Evolutionary conservation across 2,329 filamentous ascomycete genomes (phyloP), one percentile per base, ranked within the genome.

Genomic region (Torrubiella hemipterigena): DNA sequence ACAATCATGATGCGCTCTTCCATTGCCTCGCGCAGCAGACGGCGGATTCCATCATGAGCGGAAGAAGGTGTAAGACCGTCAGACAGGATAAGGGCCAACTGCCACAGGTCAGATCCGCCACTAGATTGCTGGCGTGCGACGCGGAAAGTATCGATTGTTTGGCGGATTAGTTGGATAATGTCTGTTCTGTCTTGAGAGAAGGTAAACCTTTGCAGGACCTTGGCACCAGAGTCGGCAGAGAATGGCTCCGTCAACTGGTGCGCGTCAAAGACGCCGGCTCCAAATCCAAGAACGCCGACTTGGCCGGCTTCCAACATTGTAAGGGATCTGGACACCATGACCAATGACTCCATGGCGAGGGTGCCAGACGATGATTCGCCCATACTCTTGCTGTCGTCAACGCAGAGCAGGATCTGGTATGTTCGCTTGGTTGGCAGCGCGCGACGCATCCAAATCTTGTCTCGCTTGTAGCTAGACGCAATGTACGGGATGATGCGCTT

Each of bases 401-500:
- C 85, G 23, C 91, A 93, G 30, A 99, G 79, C 63, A 98, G 77
- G 55, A 98, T 93, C 57, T 99, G 93, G 59, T 98, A 98, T 35
- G 79, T 81, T 24, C 93, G 81, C 59, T 96, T 96, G 22, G 80
- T 89, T 2, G 93, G 93, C 30, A 94, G 77, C 20, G 76, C 80
- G 34, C 93, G 77, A 11, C 93, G 81, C 80, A 98, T 93, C 91
- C 91, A 99, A 58, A 99, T 99, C 67, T 98, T 98, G 71, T 99
- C 91, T 38, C 91, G 83, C 67, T 95, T 96, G 69, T 95, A 98
- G 51, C 82, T 80, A 1, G 87, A 96, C 2, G 93, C 91, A 45
- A 99, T 96, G 61, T 98, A 99, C 0, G 93, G 91, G 47, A 99
- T 98, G 58, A 99, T 98, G 44, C 89, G 85, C 59, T 96, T 96